phyloP scores from a whole-genome alignment of 2,329 filamentous ascomycete genomes.

The Lecanosticta acicola region DNA sequence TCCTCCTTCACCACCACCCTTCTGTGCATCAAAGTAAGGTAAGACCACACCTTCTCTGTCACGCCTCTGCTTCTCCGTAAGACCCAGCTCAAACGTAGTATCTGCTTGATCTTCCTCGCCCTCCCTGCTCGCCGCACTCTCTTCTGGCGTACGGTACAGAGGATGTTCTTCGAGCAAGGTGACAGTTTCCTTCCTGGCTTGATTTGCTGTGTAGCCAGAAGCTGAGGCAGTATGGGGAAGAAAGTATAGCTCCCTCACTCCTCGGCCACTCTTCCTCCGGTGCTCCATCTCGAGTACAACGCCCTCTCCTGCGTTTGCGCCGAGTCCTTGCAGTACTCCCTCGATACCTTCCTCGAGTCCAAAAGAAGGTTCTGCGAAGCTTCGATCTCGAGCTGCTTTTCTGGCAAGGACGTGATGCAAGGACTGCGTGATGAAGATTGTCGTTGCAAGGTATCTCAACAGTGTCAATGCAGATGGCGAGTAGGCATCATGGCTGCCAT shows the following conservation, averaged over 20 bases:
- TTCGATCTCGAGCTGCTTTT: conserved; percentile 70
- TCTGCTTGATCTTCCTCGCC: conserved; percentile 51
- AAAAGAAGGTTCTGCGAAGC: conserved; percentile 68
- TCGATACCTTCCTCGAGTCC: conserved; percentile 73
- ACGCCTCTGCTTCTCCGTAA: conserved; percentile 84
- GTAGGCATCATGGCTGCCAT: conserved; percentile 43
- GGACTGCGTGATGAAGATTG: conserved; percentile 67
- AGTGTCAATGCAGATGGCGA: conserved; percentile 65
- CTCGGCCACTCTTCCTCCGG: conserved; percentile 72
- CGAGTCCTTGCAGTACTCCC: conserved; percentile 67
- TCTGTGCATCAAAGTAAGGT: conserved; percentile 96
- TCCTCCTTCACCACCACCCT: conserved; percentile 73
- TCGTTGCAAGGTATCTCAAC: conserved; percentile 80
- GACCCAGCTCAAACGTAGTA: conserved; percentile 76
- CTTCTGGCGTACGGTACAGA: conserved; percentile 52
- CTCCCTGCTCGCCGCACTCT: conserved; percentile 32
- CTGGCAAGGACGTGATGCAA: conserved; percentile 68
- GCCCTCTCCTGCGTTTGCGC: conserved; percentile 48
- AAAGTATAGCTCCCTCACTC: conserved; percentile 65
- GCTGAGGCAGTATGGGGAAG: conserved; percentile 36
- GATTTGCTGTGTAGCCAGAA: conserved; percentile 16
- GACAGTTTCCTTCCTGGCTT: conserved; percentile 33
- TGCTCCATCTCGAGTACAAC: conserved; percentile 82
- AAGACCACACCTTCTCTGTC: conserved; percentile 85
- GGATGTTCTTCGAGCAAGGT: conserved; percentile 72